Conservation (phyloP, 495 filamentous ascomycete species). For the Penicillium macrosclerotiorum region DNA sequence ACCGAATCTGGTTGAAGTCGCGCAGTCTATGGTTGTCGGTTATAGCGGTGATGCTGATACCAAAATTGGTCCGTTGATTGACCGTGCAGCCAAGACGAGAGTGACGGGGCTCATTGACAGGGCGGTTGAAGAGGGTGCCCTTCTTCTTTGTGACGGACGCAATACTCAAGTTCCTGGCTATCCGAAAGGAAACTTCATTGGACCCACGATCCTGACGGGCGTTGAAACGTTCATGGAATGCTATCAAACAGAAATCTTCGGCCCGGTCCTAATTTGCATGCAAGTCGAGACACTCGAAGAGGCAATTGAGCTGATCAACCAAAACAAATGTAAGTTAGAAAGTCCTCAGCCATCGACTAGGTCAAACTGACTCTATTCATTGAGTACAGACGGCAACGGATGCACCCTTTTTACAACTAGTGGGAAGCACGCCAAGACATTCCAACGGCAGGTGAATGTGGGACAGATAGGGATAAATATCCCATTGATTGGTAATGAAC, state of each 20-base stretch:
- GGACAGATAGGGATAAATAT: conserved; percentile 32
- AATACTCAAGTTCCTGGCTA: conserved; percentile 21
- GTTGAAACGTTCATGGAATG: conserved; percentile 32
- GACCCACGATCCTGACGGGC: conserved; percentile 25
- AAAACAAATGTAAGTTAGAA: conserved; percentile 26
- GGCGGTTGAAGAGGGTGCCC: conserved; percentile 18
- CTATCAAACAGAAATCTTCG: conserved; percentile 32
- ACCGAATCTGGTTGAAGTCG: conserved; percentile 3
- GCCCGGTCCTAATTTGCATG: conserved; percentile 31
- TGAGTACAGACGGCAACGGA: conserved; percentile 23
- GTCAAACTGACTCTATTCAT: no score
- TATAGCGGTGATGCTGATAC: conserved; percentile 18
- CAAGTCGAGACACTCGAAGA: conserved; percentile 26
- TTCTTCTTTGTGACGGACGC: conserved; percentile 23
- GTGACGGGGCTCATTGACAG: conserved; percentile 29
- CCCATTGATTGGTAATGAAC: conserved; percentile 28
- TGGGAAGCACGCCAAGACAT: conserved; percentile 24
- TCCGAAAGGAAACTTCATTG: conserved; percentile 29
- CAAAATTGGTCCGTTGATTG: conserved; percentile 29
- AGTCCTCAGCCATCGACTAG: no score
- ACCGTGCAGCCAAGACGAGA: conserved; percentile 9
- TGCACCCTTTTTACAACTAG: conserved; percentile 30
- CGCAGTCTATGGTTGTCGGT: conserved; percentile 23
- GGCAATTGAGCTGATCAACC: conserved; percentile 26
- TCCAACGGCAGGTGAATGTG: conserved; percentile 27